Evolutionary conservation across 257 asterid species (phyloP), one percentile per base, ranked within the genome.

Genomic region (Plantago major): DNA sequence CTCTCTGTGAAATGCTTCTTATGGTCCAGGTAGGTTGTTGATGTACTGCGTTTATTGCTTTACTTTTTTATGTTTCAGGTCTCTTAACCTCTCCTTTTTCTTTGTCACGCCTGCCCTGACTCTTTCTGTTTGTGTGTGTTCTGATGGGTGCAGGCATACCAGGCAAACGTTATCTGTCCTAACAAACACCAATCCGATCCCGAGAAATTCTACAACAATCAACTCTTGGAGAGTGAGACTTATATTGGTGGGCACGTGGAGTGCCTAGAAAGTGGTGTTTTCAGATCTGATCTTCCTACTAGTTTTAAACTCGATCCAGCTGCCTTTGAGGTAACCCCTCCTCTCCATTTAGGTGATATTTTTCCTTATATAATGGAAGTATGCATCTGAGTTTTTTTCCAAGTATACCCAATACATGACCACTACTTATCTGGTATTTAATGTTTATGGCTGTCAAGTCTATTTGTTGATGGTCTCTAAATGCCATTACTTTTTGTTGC

Each of bases 201-300:
- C 1, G 99, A 92, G 85, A 89, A 86, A 81, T 92, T 92, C 81
- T 79, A 84, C 78, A 72, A 81, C 4, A 85, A 72, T 73, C 84
- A 78, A 51, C 89, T 92, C 65, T 93, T 92, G 55, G 99, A 92
- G 83, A 92, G 99, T 65, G 99, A 92, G 78, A 92, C 99, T 37
- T 92, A 92, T 74, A 92, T 92, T 46, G 99, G 99, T 51, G 99
- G 99, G 48, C 99, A 92, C 67, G 99, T 92, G 70, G 99, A 92
- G 79, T 92, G 99, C 78, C 85, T 92, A 55, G 99, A 92, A 83
- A 89, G 95, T 84, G 99, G 99, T 47, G 99, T 92, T 78, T 92
- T 92, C 80, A 89, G 99, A 80, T 92, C 99, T 65, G 99, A 92
- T 73, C 81, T 92, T 71, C 97, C 99, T 9, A 84, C 91, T 59